These are phyloP conservation scores for Penstemon barbatus DNA, from an alignment of 257 asterid genomes.

Conservation along the genomic window DNA sequence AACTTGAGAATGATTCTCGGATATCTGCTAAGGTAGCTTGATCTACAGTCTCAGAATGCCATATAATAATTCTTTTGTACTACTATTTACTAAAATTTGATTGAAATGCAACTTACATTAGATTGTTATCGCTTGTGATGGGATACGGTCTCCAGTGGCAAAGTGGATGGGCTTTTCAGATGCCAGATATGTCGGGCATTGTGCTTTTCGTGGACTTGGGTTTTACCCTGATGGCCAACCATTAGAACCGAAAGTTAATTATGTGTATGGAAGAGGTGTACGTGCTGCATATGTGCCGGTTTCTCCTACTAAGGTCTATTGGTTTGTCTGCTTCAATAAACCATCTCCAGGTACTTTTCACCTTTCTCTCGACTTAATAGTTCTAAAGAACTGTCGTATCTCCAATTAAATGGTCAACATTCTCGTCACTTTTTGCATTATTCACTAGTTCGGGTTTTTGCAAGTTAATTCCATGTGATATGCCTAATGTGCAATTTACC, in stretches of 20 bases:
- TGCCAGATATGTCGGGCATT: constrained; percentile 69
- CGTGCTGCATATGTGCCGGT: constrained; percentile 80
- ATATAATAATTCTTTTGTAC: neutral
- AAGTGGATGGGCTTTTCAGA: constrained; percentile 86
- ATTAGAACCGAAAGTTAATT: constrained; percentile 54
- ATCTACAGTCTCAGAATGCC: neutral
- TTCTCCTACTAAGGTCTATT: constrained; percentile 77
- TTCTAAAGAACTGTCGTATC: neutral
- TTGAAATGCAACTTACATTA: constrained; percentile 24
- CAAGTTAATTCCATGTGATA: too few species aligned
- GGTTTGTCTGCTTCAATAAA: constrained; percentile 84
- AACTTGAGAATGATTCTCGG: constrained; percentile 56
- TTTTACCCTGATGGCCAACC: constrained; percentile 73
- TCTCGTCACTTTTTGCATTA: neutral
- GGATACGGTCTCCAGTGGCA: constrained; percentile 85
- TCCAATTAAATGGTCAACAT: neutral
- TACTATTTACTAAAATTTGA: too few species aligned
- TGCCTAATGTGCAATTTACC: too few species aligned
- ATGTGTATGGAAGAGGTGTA: constrained; percentile 72
- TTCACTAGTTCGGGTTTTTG: too few species aligned
- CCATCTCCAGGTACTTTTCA: constrained; percentile 60
- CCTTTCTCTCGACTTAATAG: neutral
- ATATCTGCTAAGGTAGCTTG: constrained; percentile 70
- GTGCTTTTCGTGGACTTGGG: constrained; percentile 80
- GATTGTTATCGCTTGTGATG: constrained; percentile 90